Evolutionary conservation across 352 stramenopile species (phyloP), one percentile per base, ranked within the genome.

Genomic region (Phytophthora uliginosa): DNA sequence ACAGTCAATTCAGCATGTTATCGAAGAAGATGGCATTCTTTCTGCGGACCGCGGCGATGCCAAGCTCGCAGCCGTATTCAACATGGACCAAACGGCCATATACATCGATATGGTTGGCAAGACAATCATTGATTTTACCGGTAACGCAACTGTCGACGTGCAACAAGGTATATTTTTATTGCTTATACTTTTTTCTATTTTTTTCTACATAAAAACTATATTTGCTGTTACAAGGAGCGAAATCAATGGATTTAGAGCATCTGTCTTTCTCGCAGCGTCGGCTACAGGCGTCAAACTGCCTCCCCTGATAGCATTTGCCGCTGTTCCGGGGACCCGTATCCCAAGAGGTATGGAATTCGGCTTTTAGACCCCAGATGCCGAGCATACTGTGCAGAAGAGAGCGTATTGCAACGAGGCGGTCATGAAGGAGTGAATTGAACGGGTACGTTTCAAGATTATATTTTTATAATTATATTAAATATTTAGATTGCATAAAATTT

Each of bases 381-480:
- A 72, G 6, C 56, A 72, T 40, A 72, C 50, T 12, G 65, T 67
- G 18, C 42, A 69, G 7, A 66, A 72, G 15, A 72, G 63, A 20
- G n/a, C 57, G 0, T 72, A 38, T 38, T 72, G 57, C 65, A 62
- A 59, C 26, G 52, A 61, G 50, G 18, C 48, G 2, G 51, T 72
- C 17, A 66, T 72, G 65, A 47, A 48, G n/a, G 42, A 72, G 50
- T 69, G 52, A 28, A 58, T 69, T 42, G 28, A 69, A 52, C 15
- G 62, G 17, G 62, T 62, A 69, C 7, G 7, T 33, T 28, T 47
- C 13, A 53, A n/a, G 38, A 7, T 28, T 40, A 26, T 47, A 0
- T 22, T 20, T 54, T 63, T n/a, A 8, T 3, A 52, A 26, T 7
- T 18, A 8, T 51, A 40, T 13, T 40, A n/a, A n/a, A n/a, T n/a